Evolutionary conservation across 345 rosid species (phyloP), one percentile per base, ranked within the genome.

Genomic region (Syzygium jambos): DNA sequence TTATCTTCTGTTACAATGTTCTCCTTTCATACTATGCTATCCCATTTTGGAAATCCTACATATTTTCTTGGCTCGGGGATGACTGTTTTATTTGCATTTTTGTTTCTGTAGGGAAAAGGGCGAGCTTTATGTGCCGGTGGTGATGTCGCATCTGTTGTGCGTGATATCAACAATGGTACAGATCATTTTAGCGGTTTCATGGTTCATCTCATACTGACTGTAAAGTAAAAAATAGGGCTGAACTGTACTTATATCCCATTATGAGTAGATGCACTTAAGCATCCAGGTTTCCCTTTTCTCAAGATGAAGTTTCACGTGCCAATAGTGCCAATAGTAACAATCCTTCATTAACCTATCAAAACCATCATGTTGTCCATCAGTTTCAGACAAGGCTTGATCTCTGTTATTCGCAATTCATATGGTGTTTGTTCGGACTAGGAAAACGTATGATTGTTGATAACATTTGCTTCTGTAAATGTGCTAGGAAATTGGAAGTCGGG

Each of bases 91-190:
- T 85, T 34, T 12, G 43, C 7, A 14, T 12, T 63, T 85, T 19
- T 53, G 38, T 65, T 29, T 52, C 38, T 86, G 29, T 43, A 95
- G 97, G 97, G 97, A 13, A 92, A 89, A 56, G 96, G 99, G 87
- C 92, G 96, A 92, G 95, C 98, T 27, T 96, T 97, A 84, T 97
- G 93, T 88, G 96, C 96, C 13, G 98, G 98, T 55, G 99, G 99
- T 51, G 99, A 97, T 91, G 96, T 95, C 88, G 90, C 94, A 55
- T 90, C 94, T 78, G 93, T 96, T 63, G 94, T 89, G 88, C 91
- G 77, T 88, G 92, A 91, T 86, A 91, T 95, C 41, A 65, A 52
- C 52, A 61, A 89, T 29, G 68, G 86, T 85, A 55, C 19, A 85
- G 38, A 53, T 34, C 9, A 52, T 34, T 54, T 21, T 38, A 19